Conservation (phyloP, 1,284 basidiomycete species). For the Phellinidium pouzarii region DNA sequence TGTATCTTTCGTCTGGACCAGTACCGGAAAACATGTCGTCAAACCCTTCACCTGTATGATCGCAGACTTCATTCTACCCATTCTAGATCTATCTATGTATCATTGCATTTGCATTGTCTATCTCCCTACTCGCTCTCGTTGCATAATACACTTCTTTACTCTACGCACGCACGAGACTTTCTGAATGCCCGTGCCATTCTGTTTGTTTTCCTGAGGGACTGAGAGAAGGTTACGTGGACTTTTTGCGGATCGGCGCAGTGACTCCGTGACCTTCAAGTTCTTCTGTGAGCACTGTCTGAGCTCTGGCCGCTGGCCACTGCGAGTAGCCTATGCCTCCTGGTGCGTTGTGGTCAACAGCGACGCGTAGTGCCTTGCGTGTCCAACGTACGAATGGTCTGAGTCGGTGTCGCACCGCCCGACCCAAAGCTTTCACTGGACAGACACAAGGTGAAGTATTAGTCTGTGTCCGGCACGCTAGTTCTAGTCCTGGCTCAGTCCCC, state of each 20-base stretch:
- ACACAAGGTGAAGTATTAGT: not conserved
- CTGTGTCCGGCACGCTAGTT: not conserved
- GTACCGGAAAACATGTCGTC: constrained; percentile 30
- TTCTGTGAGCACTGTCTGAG: not conserved
- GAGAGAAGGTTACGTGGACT: not conserved
- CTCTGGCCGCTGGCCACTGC: not conserved
- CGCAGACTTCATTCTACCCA: not conserved
- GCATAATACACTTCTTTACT: constrained; percentile 10
- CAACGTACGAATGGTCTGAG: not conserved
- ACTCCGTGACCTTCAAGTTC: not conserved
- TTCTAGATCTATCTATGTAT: constrained; percentile 12
- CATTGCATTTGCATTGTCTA: not conserved
- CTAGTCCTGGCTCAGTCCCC: not conserved
- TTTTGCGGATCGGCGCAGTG: not conserved
- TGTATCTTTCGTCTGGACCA: constrained; percentile 13
- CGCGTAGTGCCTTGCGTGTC: not conserved
- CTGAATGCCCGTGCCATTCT: not conserved
- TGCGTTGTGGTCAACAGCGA: not conserved
- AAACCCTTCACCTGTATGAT: constrained; percentile 15
- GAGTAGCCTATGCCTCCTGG: constrained; percentile 5
- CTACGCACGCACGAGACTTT: not conserved
- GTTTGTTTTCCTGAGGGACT: not conserved
- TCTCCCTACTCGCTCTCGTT: constrained; percentile 13
- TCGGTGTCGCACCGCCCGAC: not conserved
- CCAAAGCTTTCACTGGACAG: not conserved